A percentile compares a stretch with the other conserved stretches of the same genome.
Conservation (phyloP, 768 basidiomycete species). For the Psilocybe cubensis region DNA sequence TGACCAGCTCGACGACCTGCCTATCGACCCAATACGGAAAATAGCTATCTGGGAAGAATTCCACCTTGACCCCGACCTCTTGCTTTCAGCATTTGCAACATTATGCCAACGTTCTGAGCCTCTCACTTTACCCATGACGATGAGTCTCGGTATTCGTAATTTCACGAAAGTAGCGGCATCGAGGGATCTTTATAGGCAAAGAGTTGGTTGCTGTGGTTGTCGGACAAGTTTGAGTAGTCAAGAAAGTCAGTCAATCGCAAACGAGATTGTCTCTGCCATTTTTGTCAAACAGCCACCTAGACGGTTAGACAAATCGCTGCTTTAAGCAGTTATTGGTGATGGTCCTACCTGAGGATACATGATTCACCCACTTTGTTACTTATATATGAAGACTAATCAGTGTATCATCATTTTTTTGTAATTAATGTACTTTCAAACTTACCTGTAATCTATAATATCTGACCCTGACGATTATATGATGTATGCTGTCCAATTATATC, state of each 20-base stretch:
- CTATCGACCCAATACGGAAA: constrained; percentile 36
- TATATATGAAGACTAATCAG: neutral
- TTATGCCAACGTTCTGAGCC: constrained; percentile 34
- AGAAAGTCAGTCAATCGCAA: constrained; percentile 26
- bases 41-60: constrained; percentile 40
- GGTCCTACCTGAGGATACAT: neutral
- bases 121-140: constrained; percentile 35
- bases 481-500: no score
- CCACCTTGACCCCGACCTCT: constrained; percentile 31
- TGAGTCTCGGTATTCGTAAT: constrained; percentile 34
- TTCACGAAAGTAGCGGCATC: constrained; percentile 37
- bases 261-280: constrained; percentile 21
- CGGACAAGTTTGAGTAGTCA: constrained; percentile 24
- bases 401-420: neutral
- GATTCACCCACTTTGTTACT: neutral
- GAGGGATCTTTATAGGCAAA: constrained; percentile 32
- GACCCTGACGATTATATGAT: no score
- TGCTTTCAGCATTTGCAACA: constrained; percentile 31
- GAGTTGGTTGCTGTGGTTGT: constrained; percentile 29
- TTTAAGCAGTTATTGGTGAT: constrained; percentile 2
- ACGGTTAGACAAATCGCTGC: constrained; percentile 7
- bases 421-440: neutral
- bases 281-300: constrained; percentile 14
- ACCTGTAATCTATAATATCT: no score
- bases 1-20: constrained; percentile 27